Evolutionary conservation across 2,329 filamentous ascomycete genomes (phyloP), one percentile per base, ranked within the genome.

Genomic region (Fonsecaea pedrosoi): DNA sequence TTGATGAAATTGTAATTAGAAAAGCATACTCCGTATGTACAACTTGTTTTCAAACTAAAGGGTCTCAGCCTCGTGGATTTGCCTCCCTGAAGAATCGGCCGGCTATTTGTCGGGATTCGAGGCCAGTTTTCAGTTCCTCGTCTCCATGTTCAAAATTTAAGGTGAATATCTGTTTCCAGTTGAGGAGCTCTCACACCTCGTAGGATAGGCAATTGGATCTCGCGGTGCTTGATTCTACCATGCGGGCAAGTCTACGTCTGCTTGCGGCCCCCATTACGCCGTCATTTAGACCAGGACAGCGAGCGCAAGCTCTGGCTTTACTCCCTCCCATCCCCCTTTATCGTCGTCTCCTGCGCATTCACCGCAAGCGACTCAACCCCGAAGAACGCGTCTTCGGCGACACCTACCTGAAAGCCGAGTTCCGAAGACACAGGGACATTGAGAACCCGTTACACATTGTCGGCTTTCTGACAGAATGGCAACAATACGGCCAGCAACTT

Each of bases 381-480:
- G 90, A 97, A 71, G 84, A 87, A 88, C 88, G 95, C 40, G 65
- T 96, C 4, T 81, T 99, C 7, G 95, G 95, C 4, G 95, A 99
- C 76, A 88, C 93, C 77, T 99, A 98, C 79, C 84, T 98, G 77
- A 97, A 96, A 81, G 87, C 88, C 54, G 95, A 99, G 81, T 99
- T 98, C 73, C 86, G 92, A 67, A 90, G 91, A 0, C 95, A 98
- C 76, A 86, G 86, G 67, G 85, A 88, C 38, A 87, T 96, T 57
- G 94, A 98, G 67, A 98, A 98, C 75, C 94, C 95, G 0, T 87
- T 92, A 32, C 94, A 98, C 76, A 87, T 99, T 79, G 93, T 98
- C 74, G 95, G 94, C 1, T 99, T 99, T 78, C 84, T 99, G 73
- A 94, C 92, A 0, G 94, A 98, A 78, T 99, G 94, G 94, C 95